A percentile compares a stretch with the other conserved stretches of the same genome.
Evolutionary conservation across 2,329 filamentous ascomycete genomes (phyloP).

Genomic region (Aspergillus thermomutatus): DNA sequence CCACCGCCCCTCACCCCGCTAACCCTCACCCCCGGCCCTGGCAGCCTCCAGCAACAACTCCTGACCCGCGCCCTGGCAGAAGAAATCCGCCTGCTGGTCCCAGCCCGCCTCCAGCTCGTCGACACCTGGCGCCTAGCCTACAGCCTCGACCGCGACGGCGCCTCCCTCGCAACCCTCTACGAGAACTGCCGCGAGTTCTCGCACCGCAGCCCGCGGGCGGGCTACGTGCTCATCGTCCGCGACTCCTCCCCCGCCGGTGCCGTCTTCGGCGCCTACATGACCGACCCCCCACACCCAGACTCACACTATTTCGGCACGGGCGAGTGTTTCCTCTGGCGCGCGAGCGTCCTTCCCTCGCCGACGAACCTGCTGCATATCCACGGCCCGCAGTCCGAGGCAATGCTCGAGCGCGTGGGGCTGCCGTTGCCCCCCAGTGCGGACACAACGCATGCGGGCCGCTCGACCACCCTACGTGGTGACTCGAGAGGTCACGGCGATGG

Average conservation of each 20-base stretch:
- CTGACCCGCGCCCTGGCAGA: conserved; percentile 75
- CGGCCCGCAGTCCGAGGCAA: conserved; percentile 29
- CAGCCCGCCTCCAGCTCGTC: conserved; percentile 78
- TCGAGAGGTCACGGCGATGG: conserved; percentile 7
- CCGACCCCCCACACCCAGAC: conserved; percentile 76
- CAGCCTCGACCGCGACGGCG: conserved; percentile 87
- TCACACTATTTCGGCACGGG: conserved; percentile 92
- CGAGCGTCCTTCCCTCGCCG: conserved; percentile 57
- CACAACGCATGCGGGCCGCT: conserved; percentile 58
- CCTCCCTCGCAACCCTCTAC: conserved; percentile 82
- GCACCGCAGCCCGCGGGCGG: conserved; percentile 65
- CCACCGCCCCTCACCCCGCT: too few species aligned
- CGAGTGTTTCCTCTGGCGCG: conserved; percentile 90
- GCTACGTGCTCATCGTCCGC: conserved; percentile 83
- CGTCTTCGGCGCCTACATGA: conserved; percentile 90
- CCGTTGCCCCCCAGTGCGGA: conserved; percentile 69
- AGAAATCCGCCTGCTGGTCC: conserved; percentile 86
- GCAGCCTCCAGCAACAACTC: conserved; percentile 56
- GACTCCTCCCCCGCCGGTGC: conserved; percentile 55
- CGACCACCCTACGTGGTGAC: conserved; percentile 55
- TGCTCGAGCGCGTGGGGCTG: conserved; percentile 53
- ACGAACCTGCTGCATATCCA: conserved; percentile 9
- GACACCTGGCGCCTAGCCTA: conserved; percentile 86
- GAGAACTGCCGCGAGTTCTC: conserved; percentile 67
- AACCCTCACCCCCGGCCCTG: conserved; percentile 56